These are phyloP conservation scores for Amanita polypyramis DNA, from an alignment of 768 basidiomycete species.

Conservation along the genomic window DNA sequence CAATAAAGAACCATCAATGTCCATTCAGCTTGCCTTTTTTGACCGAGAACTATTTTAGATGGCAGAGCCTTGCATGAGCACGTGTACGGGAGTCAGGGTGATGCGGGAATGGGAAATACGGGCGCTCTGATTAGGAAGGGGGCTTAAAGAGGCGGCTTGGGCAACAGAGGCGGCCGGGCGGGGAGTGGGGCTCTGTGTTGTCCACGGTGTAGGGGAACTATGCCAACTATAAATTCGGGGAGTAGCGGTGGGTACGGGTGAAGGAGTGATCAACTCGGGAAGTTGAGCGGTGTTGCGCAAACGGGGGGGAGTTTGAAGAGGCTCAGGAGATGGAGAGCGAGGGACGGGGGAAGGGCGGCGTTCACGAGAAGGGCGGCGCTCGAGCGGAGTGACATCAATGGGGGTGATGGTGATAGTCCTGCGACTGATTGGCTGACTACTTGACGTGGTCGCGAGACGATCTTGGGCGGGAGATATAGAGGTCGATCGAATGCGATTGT, in stretches of 20 bases:
- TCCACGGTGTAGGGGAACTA: slow-evolving; percentile 17
- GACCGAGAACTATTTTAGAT: slow-evolving; percentile 16
- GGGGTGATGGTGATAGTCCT: slow-evolving; percentile 25
- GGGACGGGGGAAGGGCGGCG: slow-evolving; percentile 13
- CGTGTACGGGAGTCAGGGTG: slow-evolving; percentile 28
- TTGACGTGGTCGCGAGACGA: slow-evolving; percentile 10
- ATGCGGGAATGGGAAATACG: slow-evolving; percentile 52
- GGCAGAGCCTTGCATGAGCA: slow-evolving; percentile 34
- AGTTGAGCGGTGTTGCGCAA: slow-evolving; percentile 15
- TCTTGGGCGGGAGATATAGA: slow-evolving; percentile 12
- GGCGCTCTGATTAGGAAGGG: slow-evolving; percentile 47
- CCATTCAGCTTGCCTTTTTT: slow-evolving; percentile 13
- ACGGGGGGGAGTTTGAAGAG: slow-evolving; percentile 18
- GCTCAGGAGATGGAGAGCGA: slow-evolving; percentile 19
- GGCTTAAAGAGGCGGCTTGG: slow-evolving; percentile 22
- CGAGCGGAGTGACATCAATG: slow-evolving; percentile 21
- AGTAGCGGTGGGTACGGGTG: slow-evolving; percentile 44
- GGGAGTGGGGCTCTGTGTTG: slow-evolving; percentile 24
- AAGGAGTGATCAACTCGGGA: slow-evolving; percentile 28
- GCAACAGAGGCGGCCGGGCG: slow-evolving; percentile 8
- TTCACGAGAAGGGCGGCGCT: slow-evolving; percentile 14
- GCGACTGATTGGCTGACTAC: slow-evolving; percentile 17
- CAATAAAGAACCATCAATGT: slow-evolving; percentile 8
- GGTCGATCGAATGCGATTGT: slow-evolving; percentile 13
- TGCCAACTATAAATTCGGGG: slow-evolving; percentile 51